Evolutionary conservation across 768 basidiomycete genomes (phyloP).

Genomic region (Mycena olivaceomarginata): DNA sequence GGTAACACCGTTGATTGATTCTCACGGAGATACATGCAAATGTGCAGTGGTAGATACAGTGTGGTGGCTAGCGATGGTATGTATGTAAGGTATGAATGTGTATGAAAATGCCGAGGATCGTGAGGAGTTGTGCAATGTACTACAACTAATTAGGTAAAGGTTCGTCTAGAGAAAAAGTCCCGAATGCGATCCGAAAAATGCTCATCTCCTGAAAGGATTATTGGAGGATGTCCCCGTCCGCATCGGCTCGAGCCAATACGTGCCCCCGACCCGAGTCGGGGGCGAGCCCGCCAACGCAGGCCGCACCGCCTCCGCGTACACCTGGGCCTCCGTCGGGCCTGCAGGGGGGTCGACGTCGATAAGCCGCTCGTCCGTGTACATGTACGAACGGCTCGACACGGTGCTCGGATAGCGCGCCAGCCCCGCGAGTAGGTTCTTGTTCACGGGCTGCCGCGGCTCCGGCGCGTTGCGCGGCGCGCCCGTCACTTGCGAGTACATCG

Average conservation of each 20-base stretch:
- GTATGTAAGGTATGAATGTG: background rate
- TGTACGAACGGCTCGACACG: slow-evolving; percentile 65
- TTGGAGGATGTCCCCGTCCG: slow-evolving; percentile 68
- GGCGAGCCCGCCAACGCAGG: slow-evolving; percentile 53
- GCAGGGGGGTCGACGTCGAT: slow-evolving; percentile 49
- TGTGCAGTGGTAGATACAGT: slow-evolving; percentile 11
- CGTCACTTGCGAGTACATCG: slow-evolving; percentile 83
- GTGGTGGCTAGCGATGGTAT: background rate
- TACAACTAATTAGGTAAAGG: background rate
- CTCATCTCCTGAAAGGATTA: slow-evolving; percentile 73
- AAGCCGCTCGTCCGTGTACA: slow-evolving; percentile 62
- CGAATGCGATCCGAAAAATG: slow-evolving; percentile 3
- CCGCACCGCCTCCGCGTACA: slow-evolving; percentile 71
- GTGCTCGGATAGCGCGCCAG: slow-evolving; percentile 50
- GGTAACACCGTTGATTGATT: background rate
- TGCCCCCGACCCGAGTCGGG: slow-evolving; percentile 52
- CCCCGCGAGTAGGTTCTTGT: slow-evolving; percentile 53
- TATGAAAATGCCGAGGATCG: background rate
- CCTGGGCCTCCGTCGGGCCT: slow-evolving; percentile 74
- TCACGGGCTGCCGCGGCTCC: slow-evolving; percentile 85
- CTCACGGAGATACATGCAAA: background rate
- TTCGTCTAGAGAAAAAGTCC: slow-evolving; percentile 8
- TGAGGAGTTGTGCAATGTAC: background rate
- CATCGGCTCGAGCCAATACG: slow-evolving; percentile 64
- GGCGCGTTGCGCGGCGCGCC: slow-evolving; percentile 76